These are phyloP conservation scores for Penicillium bialowiezense DNA, from an alignment of 495 filamentous ascomycete genomes.

Conservation along the genomic window DNA sequence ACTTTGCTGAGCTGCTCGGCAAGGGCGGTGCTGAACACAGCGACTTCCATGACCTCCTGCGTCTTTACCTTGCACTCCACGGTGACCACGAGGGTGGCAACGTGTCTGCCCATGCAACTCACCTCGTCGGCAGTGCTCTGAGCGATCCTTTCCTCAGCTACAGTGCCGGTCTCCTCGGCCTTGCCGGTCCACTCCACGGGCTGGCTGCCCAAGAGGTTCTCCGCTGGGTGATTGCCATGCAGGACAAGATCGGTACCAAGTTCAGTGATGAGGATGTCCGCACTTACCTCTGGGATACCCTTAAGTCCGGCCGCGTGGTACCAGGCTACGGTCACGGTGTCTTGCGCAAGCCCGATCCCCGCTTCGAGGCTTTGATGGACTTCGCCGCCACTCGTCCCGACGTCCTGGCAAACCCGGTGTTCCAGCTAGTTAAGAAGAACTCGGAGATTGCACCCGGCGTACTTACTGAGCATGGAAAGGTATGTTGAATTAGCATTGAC, in stretches of 20 bases:
- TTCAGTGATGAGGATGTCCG: constrained; percentile 78
- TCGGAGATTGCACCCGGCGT: constrained; percentile 78
- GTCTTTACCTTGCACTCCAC: constrained; percentile 92
- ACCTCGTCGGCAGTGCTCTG: constrained; percentile 93
- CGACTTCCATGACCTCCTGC: constrained; percentile 91
- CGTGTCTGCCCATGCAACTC: constrained; percentile 95
- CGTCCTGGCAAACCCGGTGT: constrained; percentile 83
- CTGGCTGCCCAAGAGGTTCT: constrained; percentile 96
- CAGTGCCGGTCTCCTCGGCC: constrained; percentile 90
- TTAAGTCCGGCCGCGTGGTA: constrained; percentile 91
- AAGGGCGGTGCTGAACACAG: constrained; percentile 81
- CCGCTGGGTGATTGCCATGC: constrained; percentile 93
- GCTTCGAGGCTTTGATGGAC: constrained; percentile 94
- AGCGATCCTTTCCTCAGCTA: constrained; percentile 95
- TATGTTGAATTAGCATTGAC: constrained; percentile 19
- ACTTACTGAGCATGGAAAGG: constrained; percentile 88
- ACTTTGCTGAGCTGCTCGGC: constrained; percentile 95
- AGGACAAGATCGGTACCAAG: constrained; percentile 73
- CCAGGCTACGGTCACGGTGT: constrained; percentile 99
- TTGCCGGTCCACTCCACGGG: constrained; percentile 92
- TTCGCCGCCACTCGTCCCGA: constrained; percentile 82
- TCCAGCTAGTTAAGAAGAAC: constrained; percentile 89
- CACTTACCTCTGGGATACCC: constrained; percentile 86
- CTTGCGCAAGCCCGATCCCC: constrained; percentile 92
- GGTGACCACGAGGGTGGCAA: constrained; percentile 98